These are phyloP conservation scores for Hyaloraphidium curvatum DNA, from an alignment of 192 early-diverging fungal species.

Conservation along the genomic window DNA sequence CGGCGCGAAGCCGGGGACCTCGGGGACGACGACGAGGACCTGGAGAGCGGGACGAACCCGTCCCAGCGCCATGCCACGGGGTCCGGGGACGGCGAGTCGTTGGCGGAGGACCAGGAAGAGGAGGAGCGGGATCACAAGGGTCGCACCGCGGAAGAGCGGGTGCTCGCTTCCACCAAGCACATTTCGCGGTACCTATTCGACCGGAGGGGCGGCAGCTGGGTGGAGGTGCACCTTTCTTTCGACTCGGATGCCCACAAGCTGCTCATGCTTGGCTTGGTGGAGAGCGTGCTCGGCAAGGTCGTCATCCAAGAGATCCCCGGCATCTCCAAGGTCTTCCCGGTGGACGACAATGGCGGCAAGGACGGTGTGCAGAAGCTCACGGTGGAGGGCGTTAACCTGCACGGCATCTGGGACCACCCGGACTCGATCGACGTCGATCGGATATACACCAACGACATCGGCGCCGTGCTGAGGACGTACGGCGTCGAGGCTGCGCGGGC, in stretches of 20 bases:
- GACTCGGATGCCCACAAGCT: constrained; percentile 77
- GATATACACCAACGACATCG: constrained; percentile 93
- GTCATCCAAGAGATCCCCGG: constrained; percentile 74
- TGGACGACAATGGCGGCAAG: constrained; percentile 37
- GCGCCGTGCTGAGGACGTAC: constrained; percentile 76
- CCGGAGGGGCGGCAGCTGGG: constrained; percentile 39
- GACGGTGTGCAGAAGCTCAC: neutral
- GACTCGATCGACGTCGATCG: constrained; percentile 65
- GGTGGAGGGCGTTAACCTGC: constrained; percentile 77
- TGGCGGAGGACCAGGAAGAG: constrained; percentile 23
- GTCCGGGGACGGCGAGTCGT: constrained; percentile 35
- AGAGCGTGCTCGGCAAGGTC: constrained; percentile 46
- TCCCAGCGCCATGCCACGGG: too few species aligned
- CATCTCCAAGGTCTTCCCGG: constrained; percentile 59
- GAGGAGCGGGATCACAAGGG: constrained; percentile 13
- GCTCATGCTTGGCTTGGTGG: constrained; percentile 76
- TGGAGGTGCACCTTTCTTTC: constrained; percentile 71
- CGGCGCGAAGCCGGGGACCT: too few species aligned
- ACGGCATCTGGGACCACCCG: constrained; percentile 65
- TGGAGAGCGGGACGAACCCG: constrained; percentile 27
- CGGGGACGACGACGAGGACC: too few species aligned
- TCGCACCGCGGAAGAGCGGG: constrained; percentile 1
- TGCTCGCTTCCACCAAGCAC: neutral
- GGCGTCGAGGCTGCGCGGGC: constrained; percentile 93
- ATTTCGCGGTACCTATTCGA: constrained; percentile 41